phyloP scores from a whole-genome alignment of 768 basidiomycete genomes.

The Boletus bicolor region DNA sequence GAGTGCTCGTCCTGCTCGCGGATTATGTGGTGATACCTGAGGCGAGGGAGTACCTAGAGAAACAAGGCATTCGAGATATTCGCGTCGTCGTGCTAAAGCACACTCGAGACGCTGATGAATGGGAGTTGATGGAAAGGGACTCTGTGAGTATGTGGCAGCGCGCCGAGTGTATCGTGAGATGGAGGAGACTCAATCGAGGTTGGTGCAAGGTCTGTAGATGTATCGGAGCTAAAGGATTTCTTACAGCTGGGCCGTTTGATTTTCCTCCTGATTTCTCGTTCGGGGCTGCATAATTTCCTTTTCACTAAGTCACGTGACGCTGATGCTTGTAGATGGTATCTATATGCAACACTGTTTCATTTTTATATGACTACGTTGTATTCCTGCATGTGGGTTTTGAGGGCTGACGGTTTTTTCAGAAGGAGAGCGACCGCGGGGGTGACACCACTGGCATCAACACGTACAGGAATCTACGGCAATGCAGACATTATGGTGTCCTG shows the following conservation, averaged over 20 bases:
- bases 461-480: background rate
- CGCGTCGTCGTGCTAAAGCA: slow-evolving; percentile 18
- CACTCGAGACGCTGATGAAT: slow-evolving; percentile 10
- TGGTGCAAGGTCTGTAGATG: background rate
- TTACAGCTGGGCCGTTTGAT: slow-evolving; percentile 13
- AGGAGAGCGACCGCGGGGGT: background rate
- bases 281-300: background rate
- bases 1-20: slow-evolving; percentile 9
- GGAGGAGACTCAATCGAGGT: slow-evolving; percentile 13
- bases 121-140: slow-evolving; percentile 11
- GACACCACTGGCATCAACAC: background rate
- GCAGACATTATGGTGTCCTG: background rate
- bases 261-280: slow-evolving; percentile 2
- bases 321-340: background rate
- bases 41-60: slow-evolving; percentile 9
- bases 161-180: slow-evolving; percentile 9
- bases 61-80: slow-evolving; percentile 3
- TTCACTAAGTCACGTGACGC: background rate
- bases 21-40: slow-evolving; percentile 3
- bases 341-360: background rate
- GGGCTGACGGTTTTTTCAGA: background rate
- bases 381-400: background rate
- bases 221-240: background rate
- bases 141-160: slow-evolving; percentile 14
- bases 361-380: background rate